These are phyloP conservation scores for Fusarium sp. DNA, from an alignment of 2,329 filamentous ascomycete species.

Conservation along the genomic window DNA sequence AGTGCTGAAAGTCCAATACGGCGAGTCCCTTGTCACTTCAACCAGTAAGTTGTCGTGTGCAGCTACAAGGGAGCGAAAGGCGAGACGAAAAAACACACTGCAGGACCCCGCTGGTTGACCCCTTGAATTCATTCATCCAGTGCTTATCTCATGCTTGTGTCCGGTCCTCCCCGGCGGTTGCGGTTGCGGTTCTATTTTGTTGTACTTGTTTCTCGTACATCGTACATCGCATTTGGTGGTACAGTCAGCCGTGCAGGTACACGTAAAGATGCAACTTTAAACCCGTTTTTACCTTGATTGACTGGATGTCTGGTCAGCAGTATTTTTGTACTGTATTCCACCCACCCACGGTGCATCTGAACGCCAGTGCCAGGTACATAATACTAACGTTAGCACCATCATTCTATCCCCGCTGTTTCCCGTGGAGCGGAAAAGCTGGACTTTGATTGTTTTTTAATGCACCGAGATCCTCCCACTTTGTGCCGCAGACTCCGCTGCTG, in stretches of 20 bases:
- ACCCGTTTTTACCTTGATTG: conserved; percentile 11
- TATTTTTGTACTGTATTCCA: conserved; percentile 11
- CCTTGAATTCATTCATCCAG: conserved; percentile 28
- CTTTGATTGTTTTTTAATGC: conserved; percentile 44
- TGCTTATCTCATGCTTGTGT: conserved; percentile 11
- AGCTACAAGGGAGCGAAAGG: conserved; percentile 19
- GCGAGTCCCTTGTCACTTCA: conserved; percentile 12
- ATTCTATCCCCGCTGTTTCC: conserved; percentile 36
- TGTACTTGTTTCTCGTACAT: conserved; percentile 33
- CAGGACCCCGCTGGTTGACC: conserved; percentile 27
- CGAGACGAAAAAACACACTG: conserved; percentile 23
- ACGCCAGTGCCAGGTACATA: conserved; percentile 9
- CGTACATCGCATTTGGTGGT: conserved; percentile 31
- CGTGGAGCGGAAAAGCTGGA: conserved; percentile 31
- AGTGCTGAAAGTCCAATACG: background rate
- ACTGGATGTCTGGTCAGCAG: background rate
- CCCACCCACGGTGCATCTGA: conserved; percentile 7
- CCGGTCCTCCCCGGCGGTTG: conserved; percentile 25
- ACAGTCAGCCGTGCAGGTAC: conserved; percentile 27
- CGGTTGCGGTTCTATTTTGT: background rate
- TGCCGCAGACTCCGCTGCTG: conserved; percentile 21
- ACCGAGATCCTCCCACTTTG: conserved; percentile 28
- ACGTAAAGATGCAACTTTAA: conserved; percentile 22
- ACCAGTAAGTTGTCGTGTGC: background rate
- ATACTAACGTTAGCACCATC: background rate